phyloP scores from a whole-genome alignment of 2,329 filamentous ascomycete species.

The Tolypocladium sp. region DNA sequence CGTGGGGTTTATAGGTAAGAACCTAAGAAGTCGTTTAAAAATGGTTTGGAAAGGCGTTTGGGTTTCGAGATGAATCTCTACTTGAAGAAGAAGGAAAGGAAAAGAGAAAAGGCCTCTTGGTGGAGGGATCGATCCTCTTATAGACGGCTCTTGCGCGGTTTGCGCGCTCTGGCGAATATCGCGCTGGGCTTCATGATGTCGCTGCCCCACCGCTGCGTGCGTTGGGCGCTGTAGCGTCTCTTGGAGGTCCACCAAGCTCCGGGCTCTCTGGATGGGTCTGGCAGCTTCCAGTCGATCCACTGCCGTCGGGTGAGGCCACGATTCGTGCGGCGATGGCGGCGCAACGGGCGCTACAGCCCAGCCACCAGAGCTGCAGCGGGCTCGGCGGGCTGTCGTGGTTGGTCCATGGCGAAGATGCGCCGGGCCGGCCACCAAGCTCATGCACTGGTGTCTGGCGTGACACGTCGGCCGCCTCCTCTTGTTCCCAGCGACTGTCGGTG shows the following conservation, averaged over 20 bases:
- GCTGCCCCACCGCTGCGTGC: not conserved
- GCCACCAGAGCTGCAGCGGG: not conserved
- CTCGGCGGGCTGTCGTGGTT: not conserved
- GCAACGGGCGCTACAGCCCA: not conserved
- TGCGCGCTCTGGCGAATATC: not conserved
- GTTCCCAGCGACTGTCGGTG: too few species aligned
- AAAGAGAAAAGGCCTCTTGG: not conserved
- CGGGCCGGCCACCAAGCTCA: not conserved
- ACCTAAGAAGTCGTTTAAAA: slow-evolving; percentile 2
- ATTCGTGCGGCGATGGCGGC: not conserved
- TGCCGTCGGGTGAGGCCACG: not conserved
- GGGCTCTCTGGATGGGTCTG: too few species aligned
- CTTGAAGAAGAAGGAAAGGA: slow-evolving; percentile 4
- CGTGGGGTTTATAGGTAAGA: slow-evolving; percentile 3
- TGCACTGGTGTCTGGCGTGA: too few species aligned
- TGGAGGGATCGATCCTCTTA: slow-evolving; percentile 11
- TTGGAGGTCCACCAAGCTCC: not conserved
- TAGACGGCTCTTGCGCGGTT: slow-evolving; percentile 7
- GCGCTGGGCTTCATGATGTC: not conserved
- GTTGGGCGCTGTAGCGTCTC: not conserved
- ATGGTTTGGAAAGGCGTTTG: not conserved
- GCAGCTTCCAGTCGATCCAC: too few species aligned
- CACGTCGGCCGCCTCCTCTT: too few species aligned
- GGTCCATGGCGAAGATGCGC: too few species aligned
- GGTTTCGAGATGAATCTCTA: slow-evolving; percentile 8